phyloP scores from a whole-genome alignment of 768 basidiomycete species.

The Krasilnikovozyma curviuscula region DNA sequence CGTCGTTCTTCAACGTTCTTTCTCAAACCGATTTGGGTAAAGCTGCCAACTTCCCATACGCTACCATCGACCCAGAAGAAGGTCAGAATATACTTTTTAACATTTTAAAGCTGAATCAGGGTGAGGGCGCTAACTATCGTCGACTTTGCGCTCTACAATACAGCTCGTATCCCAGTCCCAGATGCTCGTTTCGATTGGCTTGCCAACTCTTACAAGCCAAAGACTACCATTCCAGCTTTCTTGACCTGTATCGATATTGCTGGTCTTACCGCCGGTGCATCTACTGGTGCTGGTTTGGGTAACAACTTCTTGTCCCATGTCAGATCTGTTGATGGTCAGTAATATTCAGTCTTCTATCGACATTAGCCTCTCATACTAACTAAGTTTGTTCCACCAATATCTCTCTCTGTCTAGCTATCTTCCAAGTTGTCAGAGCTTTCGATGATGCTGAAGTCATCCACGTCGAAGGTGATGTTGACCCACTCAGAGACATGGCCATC shows the following conservation, averaged over 20 bases:
- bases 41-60: conserved; percentile 91
- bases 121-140: no score
- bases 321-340: conserved; percentile 94
- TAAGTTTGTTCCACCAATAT: no score
- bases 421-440: conserved; percentile 93
- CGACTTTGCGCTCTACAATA: no score
- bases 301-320: conserved; percentile 96
- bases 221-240: conserved; percentile 70
- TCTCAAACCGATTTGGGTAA: conserved; percentile 53
- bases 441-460: conserved; percentile 99
- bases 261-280: conserved; percentile 75
- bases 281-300: conserved; percentile 91
- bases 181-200: conserved; percentile 91
- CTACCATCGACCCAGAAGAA: conserved; percentile 51
- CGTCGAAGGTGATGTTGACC: conserved; percentile 95
- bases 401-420: no score
- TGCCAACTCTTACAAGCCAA: conserved; percentile 72
- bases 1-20: conserved; percentile 58
- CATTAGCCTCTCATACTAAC: no score
- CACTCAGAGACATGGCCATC: conserved; percentile 89
- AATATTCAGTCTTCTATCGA: no score
- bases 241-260: conserved; percentile 98
- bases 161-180: conserved; percentile 81
- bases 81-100: no score
- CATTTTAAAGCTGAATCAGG: no score